Percentiles rank a stretch among this genome's conserved stretches.
Evolutionary conservation across 257 asterid species (phyloP).

Genomic region (Solanum peruvianum): DNA sequence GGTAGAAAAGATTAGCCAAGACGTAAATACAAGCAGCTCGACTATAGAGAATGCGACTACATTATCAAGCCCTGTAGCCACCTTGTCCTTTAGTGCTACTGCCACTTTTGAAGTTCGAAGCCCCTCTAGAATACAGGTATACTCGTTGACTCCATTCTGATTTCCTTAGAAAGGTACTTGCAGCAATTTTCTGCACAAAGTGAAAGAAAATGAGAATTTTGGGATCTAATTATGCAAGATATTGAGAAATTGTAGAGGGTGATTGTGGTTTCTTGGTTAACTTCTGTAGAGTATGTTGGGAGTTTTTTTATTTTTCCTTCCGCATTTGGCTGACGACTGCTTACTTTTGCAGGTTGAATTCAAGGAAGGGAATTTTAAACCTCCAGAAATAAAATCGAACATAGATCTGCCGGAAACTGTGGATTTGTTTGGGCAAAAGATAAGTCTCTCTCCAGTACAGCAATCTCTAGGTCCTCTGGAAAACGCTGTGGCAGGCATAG

Average conservation of each 20-base stretch:
- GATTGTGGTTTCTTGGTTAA: not conserved
- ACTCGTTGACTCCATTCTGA: not conserved
- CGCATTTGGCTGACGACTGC: not conserved
- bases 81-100: slow-evolving; percentile 62
- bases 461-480: slow-evolving; percentile 61
- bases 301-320: not conserved
- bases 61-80: slow-evolving; percentile 57
- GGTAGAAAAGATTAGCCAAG: slow-evolving; percentile 78
- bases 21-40: slow-evolving; percentile 47
- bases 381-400: slow-evolving; percentile 85
- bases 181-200: not conserved
- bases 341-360: slow-evolving; percentile 53
- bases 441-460: slow-evolving; percentile 52
- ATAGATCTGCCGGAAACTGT: slow-evolving; percentile 66
- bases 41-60: slow-evolving; percentile 62
- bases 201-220: not conserved
- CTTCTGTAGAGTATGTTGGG: not conserved
- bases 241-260: not conserved
- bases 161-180: not conserved
- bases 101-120: slow-evolving; percentile 77
- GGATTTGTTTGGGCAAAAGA: slow-evolving; percentile 64
- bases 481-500: slow-evolving; percentile 49
- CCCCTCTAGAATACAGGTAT: slow-evolving; percentile 84
- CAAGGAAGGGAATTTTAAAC: slow-evolving; percentile 72
- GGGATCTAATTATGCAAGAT: not conserved